phyloP scores from a whole-genome alignment of 768 basidiomycete species.

The Trametes meyenii region DNA sequence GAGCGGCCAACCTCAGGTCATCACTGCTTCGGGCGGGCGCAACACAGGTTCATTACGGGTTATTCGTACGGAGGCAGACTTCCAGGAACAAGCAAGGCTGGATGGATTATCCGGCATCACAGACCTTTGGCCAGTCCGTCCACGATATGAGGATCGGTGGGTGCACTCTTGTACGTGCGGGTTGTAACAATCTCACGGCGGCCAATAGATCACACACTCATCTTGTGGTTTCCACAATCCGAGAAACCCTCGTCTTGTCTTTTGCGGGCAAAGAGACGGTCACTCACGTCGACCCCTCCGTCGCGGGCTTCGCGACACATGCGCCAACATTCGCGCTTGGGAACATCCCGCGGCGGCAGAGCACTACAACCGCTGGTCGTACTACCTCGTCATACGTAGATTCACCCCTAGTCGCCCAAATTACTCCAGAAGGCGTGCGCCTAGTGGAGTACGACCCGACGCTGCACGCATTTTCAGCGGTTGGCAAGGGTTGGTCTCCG shows the following conservation, averaged over 20 bases:
- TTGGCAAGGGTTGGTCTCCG: slow-evolving; percentile 45
- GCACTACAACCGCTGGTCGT: slow-evolving; percentile 20
- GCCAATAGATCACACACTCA: slow-evolving; percentile 51
- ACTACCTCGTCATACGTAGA: slow-evolving; percentile 40
- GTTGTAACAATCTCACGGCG: background rate
- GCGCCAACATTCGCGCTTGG: slow-evolving; percentile 65
- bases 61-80: slow-evolving; percentile 81
- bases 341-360: slow-evolving; percentile 50
- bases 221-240: slow-evolving; percentile 61
- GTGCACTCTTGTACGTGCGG: slow-evolving; percentile 28
- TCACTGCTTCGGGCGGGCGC: slow-evolving; percentile 83
- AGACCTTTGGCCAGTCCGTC: slow-evolving; percentile 62
- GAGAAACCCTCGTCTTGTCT: slow-evolving; percentile 55
- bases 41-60: slow-evolving; percentile 78
- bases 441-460: slow-evolving; percentile 58
- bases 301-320: slow-evolving; percentile 48
- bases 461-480: slow-evolving; percentile 44
- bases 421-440: slow-evolving; percentile 58
- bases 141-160: slow-evolving; percentile 51
- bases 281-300: slow-evolving; percentile 38
- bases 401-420: slow-evolving; percentile 69
- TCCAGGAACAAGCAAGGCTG: slow-evolving; percentile 62
- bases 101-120: slow-evolving; percentile 60
- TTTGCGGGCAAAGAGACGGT: slow-evolving; percentile 52
- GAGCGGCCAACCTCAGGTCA: slow-evolving; percentile 77